A percentile compares a stretch with the other conserved stretches of the same genome.
phyloP scores from a whole-genome alignment of 2,329 filamentous ascomycete genomes.

The Didymella pinodella region DNA sequence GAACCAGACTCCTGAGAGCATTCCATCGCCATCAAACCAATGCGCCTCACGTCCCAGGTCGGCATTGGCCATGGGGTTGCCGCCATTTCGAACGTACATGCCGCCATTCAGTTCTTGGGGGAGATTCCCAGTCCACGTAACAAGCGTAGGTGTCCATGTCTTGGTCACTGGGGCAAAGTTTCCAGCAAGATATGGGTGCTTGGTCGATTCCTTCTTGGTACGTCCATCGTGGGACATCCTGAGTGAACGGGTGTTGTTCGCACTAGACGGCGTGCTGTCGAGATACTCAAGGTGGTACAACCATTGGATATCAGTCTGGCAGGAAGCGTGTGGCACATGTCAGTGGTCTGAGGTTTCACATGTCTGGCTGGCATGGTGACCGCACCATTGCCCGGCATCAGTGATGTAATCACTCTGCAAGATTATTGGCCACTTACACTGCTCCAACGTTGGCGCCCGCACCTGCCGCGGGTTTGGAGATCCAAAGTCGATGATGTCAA shows the following conservation, averaged over 20 bases:
- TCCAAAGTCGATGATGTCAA: slow-evolving; percentile 40
- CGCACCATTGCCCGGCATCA: slow-evolving; percentile 7
- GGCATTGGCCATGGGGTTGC: slow-evolving; percentile 70
- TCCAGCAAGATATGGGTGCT: slow-evolving; percentile 66
- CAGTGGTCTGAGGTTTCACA: slow-evolving; percentile 15
- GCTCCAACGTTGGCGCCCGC: slow-evolving; percentile 12
- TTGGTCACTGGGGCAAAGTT: slow-evolving; percentile 74
- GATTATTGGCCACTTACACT: slow-evolving; percentile 6
- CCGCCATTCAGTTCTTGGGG: slow-evolving; percentile 72
- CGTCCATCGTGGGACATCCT: slow-evolving; percentile 37
- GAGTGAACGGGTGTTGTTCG: slow-evolving; percentile 17
- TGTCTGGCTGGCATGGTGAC: slow-evolving; percentile 16
- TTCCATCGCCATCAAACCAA: slow-evolving; percentile 80
- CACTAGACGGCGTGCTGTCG: slow-evolving; percentile 22
- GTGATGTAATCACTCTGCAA: slow-evolving; percentile 12
- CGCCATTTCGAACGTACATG: slow-evolving; percentile 76
- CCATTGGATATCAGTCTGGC: background rate
- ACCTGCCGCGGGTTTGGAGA: background rate
- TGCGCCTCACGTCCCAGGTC: slow-evolving; percentile 70
- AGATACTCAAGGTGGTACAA: background rate
- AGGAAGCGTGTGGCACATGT: slow-evolving; percentile 16
- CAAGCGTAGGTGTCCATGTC: slow-evolving; percentile 64
- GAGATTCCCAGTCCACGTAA: slow-evolving; percentile 65
- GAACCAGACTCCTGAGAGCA: slow-evolving; percentile 74
- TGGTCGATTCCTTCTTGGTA: slow-evolving; percentile 30